Evolutionary conservation across 306 rosid genomes (phyloP).

Genomic region (Nissolia schottii): DNA sequence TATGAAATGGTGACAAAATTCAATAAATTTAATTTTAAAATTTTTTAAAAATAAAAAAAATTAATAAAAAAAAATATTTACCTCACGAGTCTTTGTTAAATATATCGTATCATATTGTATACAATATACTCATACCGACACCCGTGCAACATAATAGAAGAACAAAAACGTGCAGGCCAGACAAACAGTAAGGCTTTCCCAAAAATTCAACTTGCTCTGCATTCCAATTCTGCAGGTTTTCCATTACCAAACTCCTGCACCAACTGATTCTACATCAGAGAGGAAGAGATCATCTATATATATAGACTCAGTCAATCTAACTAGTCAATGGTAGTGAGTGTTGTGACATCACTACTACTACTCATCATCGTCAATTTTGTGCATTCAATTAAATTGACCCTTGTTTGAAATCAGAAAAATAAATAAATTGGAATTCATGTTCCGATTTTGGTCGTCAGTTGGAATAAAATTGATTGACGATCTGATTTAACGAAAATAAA

Average conservation of each 20-base stretch:
- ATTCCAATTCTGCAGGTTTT: not conserved
- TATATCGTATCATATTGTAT: too few relatives aligned
- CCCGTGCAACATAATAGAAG: too few relatives aligned
- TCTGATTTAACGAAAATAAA: not conserved
- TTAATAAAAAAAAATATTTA: too few relatives aligned
- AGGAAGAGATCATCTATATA: too few relatives aligned
- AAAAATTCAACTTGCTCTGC: not conserved
- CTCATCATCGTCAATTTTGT: not conserved
- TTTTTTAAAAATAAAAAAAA: too few relatives aligned
- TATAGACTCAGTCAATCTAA: not conserved
- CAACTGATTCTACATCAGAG: not conserved
- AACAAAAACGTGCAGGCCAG: not conserved
- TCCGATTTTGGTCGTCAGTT: too few relatives aligned
- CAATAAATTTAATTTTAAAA: too few relatives aligned
- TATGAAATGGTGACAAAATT: too few relatives aligned
- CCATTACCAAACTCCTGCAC: constrained; percentile 11
- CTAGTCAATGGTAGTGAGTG: constrained; percentile 2
- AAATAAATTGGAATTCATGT: too few relatives aligned
- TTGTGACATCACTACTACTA: not conserved
- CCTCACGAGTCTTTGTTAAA: too few relatives aligned
- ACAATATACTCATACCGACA: too few relatives aligned
- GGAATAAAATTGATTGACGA: not conserved
- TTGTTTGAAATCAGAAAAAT: not conserved
- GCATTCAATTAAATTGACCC: not conserved
- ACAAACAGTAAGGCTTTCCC: not conserved